phyloP scores from a whole-genome alignment of 441 rosid genomes.

The Pelargonium citronellum region DNA sequence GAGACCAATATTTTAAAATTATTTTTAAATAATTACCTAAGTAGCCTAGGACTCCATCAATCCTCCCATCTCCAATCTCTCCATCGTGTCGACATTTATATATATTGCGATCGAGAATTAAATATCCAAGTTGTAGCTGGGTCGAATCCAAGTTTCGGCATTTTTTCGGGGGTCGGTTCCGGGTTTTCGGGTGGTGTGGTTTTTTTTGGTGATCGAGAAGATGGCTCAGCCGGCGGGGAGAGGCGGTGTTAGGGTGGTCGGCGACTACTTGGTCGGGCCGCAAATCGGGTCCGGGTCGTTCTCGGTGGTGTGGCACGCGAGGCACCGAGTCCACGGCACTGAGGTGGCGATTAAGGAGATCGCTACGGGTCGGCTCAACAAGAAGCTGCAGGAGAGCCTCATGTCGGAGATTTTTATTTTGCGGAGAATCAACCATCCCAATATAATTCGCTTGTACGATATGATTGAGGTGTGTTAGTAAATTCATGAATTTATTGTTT shows the following conservation, averaged over 20 bases:
- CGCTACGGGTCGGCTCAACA: slow-evolving; percentile 49
- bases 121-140: background rate
- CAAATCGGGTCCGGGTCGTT: slow-evolving; percentile 98
- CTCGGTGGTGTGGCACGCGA: slow-evolving; percentile 93
- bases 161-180: too few species aligned
- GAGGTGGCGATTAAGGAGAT: slow-evolving; percentile 98
- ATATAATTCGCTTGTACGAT: slow-evolving; percentile 80
- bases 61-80: background rate
- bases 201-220: background rate
- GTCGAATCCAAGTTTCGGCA: background rate
- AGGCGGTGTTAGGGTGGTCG: slow-evolving; percentile 51
- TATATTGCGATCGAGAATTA: slow-evolving; percentile 2
- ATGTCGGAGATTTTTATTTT: slow-evolving; percentile 83
- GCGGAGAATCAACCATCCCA: slow-evolving; percentile 72
- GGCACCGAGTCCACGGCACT: slow-evolving; percentile 80
- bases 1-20: background rate
- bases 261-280: slow-evolving; percentile 69
- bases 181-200: too few species aligned
- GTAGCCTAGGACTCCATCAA: background rate
- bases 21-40: background rate
- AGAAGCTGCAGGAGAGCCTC: slow-evolving; percentile 88
- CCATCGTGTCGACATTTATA: background rate
- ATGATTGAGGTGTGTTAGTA: slow-evolving; percentile 69
- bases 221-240: slow-evolving; percentile 64
- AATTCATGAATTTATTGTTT: background rate